These are phyloP conservation scores for Verticillium albo-atrum DNA, from an alignment of 2,329 filamentous ascomycete genomes.

Conservation along the genomic window DNA sequence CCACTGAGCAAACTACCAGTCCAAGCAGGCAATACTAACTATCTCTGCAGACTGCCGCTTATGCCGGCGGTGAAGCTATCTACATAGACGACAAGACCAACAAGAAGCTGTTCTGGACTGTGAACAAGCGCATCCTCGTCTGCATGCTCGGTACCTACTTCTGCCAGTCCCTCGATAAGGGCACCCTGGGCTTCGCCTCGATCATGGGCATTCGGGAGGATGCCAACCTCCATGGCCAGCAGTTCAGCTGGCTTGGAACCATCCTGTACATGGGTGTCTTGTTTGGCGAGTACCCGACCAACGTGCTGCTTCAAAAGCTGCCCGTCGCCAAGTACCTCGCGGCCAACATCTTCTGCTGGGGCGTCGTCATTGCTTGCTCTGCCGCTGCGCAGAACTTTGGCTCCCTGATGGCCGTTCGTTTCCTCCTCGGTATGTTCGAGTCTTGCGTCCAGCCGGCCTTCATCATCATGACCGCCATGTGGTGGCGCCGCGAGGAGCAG, in stretches of 20 bases:
- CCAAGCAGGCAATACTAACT: not conserved
- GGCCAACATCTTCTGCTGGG: slow-evolving; percentile 37
- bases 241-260: slow-evolving; percentile 30
- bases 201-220: slow-evolving; percentile 20
- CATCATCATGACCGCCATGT: slow-evolving; percentile 30
- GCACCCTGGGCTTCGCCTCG: slow-evolving; percentile 19
- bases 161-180: slow-evolving; percentile 29
- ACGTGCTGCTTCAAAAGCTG: slow-evolving; percentile 31
- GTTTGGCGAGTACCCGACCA: slow-evolving; percentile 34
- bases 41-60: not conserved
- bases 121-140: slow-evolving; percentile 44
- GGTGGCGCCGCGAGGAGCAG: slow-evolving; percentile 33
- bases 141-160: slow-evolving; percentile 48
- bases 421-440: slow-evolving; percentile 41
- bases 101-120: slow-evolving; percentile 40
- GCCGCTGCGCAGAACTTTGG: slow-evolving; percentile 23
- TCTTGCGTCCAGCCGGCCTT: slow-evolving; percentile 39
- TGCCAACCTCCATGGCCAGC: slow-evolving; percentile 27
- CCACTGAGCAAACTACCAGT: not conserved
- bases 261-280: slow-evolving; percentile 37
- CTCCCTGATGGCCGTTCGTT: slow-evolving; percentile 32
- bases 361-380: slow-evolving; percentile 12
- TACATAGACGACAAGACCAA: slow-evolving; percentile 47
- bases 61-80: slow-evolving; percentile 9
- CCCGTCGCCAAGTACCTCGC: slow-evolving; percentile 32